These are phyloP conservation scores for Mucor sp. DNA, from an alignment of 371 early-diverging fungal species.

Conservation along the genomic window DNA sequence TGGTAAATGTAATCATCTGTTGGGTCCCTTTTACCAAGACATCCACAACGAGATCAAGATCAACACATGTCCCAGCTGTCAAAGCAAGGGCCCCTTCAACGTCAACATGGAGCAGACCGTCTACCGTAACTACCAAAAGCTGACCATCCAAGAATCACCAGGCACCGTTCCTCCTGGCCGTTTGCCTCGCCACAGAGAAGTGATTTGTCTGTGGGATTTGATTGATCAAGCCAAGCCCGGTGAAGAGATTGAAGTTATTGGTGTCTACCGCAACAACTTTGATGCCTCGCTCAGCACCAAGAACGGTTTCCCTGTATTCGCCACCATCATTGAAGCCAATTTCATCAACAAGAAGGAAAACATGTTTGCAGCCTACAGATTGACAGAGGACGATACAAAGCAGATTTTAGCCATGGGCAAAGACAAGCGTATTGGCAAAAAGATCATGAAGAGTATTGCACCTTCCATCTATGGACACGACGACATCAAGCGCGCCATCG, in stretches of 20 bases:
- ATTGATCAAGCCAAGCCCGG: conserved; percentile 98
- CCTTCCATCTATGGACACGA: conserved; percentile 99
- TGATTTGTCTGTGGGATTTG: conserved; percentile 96
- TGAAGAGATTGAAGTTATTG: conserved; percentile 98
- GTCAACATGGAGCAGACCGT: conserved; percentile 94
- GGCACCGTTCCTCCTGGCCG: conserved; percentile 98
- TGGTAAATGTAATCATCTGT: conserved; percentile 90
- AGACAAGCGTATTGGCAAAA: conserved; percentile 81
- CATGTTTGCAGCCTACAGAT: conserved; percentile 77
- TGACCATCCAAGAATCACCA: conserved; percentile 98
- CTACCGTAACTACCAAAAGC: conserved; percentile 98
- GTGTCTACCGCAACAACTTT: conserved; percentile 97
- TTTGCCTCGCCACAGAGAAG: conserved; percentile 95
- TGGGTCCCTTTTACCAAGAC: conserved; percentile 98
- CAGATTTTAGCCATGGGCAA: conserved; percentile 79
- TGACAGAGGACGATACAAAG: conserved; percentile 94
- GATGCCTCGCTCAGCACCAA: conserved; percentile 88
- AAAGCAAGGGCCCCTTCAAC: conserved; percentile 91
- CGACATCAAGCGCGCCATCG: conserved; percentile 96
- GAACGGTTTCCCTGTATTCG: conserved; percentile 98
- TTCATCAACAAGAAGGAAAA: conserved; percentile 89
- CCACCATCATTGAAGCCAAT: conserved; percentile 96
- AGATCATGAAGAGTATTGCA: conserved; percentile 96
- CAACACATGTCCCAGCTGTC: conserved; percentile 92
- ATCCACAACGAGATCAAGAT: conserved; percentile 83